phyloP scores from a whole-genome alignment of 2,329 filamentous ascomycete genomes.

The Pseudogymnoascus sp. region DNA sequence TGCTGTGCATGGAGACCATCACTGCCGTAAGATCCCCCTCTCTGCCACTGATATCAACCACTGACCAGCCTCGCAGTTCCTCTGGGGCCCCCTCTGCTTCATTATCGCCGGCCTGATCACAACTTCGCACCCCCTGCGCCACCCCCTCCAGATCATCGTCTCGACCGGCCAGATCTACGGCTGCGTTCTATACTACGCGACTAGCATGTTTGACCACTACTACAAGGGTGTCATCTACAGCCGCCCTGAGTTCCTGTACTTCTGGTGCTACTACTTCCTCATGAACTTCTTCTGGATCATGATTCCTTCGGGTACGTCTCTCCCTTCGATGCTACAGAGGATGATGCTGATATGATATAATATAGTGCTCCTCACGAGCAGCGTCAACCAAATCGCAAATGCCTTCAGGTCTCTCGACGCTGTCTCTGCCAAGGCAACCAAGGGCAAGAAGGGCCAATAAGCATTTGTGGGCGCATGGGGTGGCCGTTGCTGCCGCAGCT shows the following conservation, averaged over 20 bases:
- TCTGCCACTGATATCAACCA: background rate
- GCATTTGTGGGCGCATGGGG: background rate
- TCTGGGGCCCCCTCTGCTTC: conserved; percentile 53
- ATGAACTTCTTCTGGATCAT: conserved; percentile 56
- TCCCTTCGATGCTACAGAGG: conserved; percentile 15
- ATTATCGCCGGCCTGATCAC: conserved; percentile 41
- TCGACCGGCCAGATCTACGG: conserved; percentile 38
- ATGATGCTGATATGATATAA: conserved; percentile 13
- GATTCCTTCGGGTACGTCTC: conserved; percentile 43
- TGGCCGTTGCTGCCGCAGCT: background rate
- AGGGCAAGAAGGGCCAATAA: conserved; percentile 8
- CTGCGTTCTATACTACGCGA: conserved; percentile 56
- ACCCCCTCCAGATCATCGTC: conserved; percentile 41
- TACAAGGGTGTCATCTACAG: conserved; percentile 43
- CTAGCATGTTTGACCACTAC: conserved; percentile 44
- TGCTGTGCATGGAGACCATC: conserved; percentile 49
- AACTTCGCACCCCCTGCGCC: conserved; percentile 36
- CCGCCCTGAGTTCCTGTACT: conserved; percentile 53
- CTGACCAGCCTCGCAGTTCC: conserved; percentile 31
- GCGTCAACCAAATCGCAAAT: conserved; percentile 29
- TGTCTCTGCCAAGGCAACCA: background rate
- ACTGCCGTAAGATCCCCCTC: conserved; percentile 33
- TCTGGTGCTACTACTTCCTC: conserved; percentile 56
- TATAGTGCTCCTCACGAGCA: conserved; percentile 32
- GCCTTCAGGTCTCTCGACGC: conserved; percentile 31